Conservation (phyloP, 805 yeast genomes). For the Jamesozyma rosinii region DNA sequence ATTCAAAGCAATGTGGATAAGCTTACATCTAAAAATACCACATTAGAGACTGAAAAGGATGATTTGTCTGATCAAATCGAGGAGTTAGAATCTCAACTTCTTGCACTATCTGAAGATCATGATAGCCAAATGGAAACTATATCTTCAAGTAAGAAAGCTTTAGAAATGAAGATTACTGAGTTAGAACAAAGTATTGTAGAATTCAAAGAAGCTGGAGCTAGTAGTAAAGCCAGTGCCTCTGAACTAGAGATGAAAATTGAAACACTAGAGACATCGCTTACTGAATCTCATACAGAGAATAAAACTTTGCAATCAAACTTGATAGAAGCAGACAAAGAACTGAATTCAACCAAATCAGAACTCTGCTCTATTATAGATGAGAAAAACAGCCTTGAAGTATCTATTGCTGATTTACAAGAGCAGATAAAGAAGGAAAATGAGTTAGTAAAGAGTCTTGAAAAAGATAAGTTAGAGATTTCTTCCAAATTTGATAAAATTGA, state of each 20-base stretch:
- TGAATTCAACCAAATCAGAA: not conserved
- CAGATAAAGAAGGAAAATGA: not conserved
- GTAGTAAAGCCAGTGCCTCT: not conserved
- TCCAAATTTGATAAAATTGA: not conserved
- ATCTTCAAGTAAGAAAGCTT: not conserved
- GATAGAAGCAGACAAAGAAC: not conserved
- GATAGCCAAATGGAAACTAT: not conserved
- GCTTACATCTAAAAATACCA: conserved; percentile 5
- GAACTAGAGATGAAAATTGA: not conserved
- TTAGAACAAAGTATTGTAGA: not conserved
- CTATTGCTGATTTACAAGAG: not conserved
- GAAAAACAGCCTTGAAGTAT: not conserved
- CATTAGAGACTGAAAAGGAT: conserved; percentile 1
- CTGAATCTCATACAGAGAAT: not conserved
- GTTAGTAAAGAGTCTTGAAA: not conserved
- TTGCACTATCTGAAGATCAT: not conserved
- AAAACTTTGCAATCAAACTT: not conserved
- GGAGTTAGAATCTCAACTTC: not conserved
- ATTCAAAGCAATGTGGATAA: conserved; percentile 10
- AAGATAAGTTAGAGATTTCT: not conserved
- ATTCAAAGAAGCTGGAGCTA: not conserved
- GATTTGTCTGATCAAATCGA: not conserved
- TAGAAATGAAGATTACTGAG: not conserved
- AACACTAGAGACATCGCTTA: not conserved
- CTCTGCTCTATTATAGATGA: not conserved